Percentiles rank a stretch among this genome's conserved stretches.
These are phyloP conservation scores for Pseudogymnoascus sp. DNA, from an alignment of 2,329 filamentous ascomycete genomes.

Conservation along the genomic window DNA sequence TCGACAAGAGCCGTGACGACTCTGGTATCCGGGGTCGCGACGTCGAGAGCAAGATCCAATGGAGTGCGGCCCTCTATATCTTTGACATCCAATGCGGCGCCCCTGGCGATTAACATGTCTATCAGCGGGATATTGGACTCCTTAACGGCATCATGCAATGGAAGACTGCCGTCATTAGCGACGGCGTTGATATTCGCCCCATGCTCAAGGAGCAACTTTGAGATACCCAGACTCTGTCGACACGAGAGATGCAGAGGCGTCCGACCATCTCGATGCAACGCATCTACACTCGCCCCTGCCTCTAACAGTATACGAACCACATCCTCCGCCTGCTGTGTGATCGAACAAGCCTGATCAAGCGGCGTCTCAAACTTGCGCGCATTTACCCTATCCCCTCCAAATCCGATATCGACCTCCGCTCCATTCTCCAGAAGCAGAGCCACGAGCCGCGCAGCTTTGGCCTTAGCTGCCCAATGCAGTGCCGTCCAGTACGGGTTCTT, in stretches of 20 bases:
- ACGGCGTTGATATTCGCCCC: not conserved
- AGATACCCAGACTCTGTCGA: not conserved
- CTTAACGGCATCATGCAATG: not conserved
- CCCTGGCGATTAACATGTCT: not conserved
- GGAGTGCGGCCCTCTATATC: not conserved
- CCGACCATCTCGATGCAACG: not conserved
- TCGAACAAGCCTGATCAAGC: not conserved
- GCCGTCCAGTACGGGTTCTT: not conserved
- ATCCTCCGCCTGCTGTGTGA: not conserved
- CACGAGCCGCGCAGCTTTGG: not conserved
- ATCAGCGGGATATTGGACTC: not conserved
- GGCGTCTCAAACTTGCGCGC: not conserved
- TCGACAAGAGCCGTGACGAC: not conserved
- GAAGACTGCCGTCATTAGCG: not conserved
- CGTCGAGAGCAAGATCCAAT: not conserved
- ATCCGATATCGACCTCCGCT: not conserved
- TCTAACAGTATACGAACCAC: not conserved
- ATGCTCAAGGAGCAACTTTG: not conserved
- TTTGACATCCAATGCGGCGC: not conserved
- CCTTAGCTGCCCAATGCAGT: not conserved
- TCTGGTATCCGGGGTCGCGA: not conserved
- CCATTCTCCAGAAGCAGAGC: not conserved
- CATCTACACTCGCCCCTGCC: not conserved
- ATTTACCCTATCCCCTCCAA: not conserved
- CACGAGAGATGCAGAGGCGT: not conserved